phyloP scores from a whole-genome alignment of 352 stramenopile species.

The Aphanomyces euteiches region DNA sequence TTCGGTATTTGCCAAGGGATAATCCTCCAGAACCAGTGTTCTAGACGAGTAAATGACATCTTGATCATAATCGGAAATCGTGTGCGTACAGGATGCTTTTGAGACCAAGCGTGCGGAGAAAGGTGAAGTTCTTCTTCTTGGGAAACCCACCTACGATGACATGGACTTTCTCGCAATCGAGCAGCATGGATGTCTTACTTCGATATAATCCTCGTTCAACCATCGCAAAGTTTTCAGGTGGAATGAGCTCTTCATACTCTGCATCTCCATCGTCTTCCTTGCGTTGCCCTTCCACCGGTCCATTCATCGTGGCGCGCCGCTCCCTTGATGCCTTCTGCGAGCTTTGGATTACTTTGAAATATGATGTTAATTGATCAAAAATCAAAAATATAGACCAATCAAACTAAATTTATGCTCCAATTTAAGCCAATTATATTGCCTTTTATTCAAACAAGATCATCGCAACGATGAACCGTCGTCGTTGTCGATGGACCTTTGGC shows the following conservation, averaged over 20 bases:
- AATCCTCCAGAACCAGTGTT: conserved; percentile 83
- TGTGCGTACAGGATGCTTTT: conserved; percentile 59
- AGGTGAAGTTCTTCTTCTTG: conserved; percentile 88
- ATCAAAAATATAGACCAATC: background rate
- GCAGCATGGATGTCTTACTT: conserved; percentile 40
- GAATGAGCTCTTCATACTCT: conserved; percentile 81
- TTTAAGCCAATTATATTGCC: too few relatives aligned
- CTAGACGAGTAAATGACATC: conserved; percentile 1
- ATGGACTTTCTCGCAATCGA: background rate
- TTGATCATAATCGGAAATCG: background rate
- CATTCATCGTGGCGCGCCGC: background rate
- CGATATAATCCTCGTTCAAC: conserved; percentile 83
- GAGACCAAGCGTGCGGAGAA: conserved; percentile 70
- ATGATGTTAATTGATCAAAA: conserved; percentile 21
- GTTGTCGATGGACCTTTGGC: too few relatives aligned
- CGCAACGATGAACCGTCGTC: too few relatives aligned
- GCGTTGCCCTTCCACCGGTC: background rate
- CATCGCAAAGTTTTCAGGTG: conserved; percentile 86
- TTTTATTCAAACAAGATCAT: too few relatives aligned
- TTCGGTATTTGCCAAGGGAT: conserved; percentile 72
- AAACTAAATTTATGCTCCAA: too few relatives aligned
- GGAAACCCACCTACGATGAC: conserved; percentile 59
- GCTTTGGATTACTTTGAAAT: background rate
- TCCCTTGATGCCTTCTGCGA: too few relatives aligned
- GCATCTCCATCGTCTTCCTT: conserved; percentile 60